Base-by-base conservation (phyloP, 2,329 filamentous ascomycete species). In the Rutstroemia sp. region DNA sequence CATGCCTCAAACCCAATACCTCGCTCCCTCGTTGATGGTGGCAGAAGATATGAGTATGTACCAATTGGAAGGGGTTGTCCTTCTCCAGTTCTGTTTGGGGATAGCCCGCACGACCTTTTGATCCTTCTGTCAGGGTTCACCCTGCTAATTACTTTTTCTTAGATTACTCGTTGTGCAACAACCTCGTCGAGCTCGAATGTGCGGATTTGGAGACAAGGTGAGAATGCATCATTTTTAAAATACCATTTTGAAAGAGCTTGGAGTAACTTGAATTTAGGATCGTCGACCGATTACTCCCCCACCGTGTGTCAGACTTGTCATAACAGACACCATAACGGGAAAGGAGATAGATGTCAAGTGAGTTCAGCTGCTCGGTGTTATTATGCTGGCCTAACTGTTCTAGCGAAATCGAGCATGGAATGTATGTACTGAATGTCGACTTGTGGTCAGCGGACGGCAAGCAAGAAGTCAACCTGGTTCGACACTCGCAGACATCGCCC, bases 181-280 rank as follows among this genome's bases (percentile, higher is more conserved):
- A 72, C 94, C 94, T 51, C 80, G 90, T 66, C 85, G 94, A 66
- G 94, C 94, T 63, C 88, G 94, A 60, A 97, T 97, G 94, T 99
- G 94, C 75, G 94, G 94, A 7, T 99, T 97, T 74, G 94, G 94
- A 61, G 94, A 99, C 76, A 99, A 97, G 81, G 90, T 94, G 74
- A 56, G 59, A 49, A 25, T 34, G 30, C 30, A 12, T 9, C 30
- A 34, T 42, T 19, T 19, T 8, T 42, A 14, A 42, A 14, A 45
- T 18, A 21, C 16, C 14, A 42, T 38, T 62, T 23, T 34, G 8
- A 14, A 34, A 34, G 2, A 34, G 34, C 25, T 41, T 10, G 23
- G 39, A 10, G 6, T 18, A 42, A 18, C 46, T 49, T 14, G 21
- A n/a, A 21, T 21, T 34, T 16, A 95, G 88, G 94, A 99, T 72